Base-by-base conservation (phyloP, 495 filamentous ascomycete genomes). In the Penicillium ucsense region DNA sequence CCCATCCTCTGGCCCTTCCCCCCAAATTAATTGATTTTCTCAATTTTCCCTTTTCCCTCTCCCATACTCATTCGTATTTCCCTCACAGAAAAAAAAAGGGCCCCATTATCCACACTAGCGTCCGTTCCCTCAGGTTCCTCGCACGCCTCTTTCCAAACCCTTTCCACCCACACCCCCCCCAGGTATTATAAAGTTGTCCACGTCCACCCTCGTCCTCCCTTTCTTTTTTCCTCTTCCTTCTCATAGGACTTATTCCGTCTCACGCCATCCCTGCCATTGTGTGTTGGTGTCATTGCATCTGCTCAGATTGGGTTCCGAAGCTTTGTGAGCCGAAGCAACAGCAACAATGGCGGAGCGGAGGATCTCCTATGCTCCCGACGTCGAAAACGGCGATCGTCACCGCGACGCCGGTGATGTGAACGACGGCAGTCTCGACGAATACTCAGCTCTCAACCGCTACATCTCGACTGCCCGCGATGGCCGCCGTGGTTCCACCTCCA, bases 381-480 rank as follows among this genome's bases (percentile, higher is more conserved):
- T 74, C 46, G 70, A 74, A 56, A 74, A 74, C 57, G 70, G 70
- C 58, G 68, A 71, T 45, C 64, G 63, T 59, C 68, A 62, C 58
- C 66, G 62, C 51, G 56, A 58, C 37, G 48, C 54, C 43, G 52
- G 50, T 46, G 64, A 67, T 33, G 65, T 41, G 29, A 41, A 48
- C 32, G 46, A 65, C 39, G 57, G 57, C 43, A 55, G 45, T 43
- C 66, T 73, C 52, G 74, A 77, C 48, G 75, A 78, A 52, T 78
- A 78, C 58, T 65, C 67, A 37, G 73, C 73, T 35, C 63, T 84
- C 46, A 75, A 82, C 63, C 73, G 78, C 40, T 84, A 81, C 65
- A 82, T 84, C 60, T 82, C 81, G 46, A 80, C 78, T 51, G 81
- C 81, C 53, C 77, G 72, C 54, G 79, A 81, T 62, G 69, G 72